Evolutionary conservation across 495 filamentous ascomycete species (phyloP).

Genomic region (Aspergillus biplanus): DNA sequence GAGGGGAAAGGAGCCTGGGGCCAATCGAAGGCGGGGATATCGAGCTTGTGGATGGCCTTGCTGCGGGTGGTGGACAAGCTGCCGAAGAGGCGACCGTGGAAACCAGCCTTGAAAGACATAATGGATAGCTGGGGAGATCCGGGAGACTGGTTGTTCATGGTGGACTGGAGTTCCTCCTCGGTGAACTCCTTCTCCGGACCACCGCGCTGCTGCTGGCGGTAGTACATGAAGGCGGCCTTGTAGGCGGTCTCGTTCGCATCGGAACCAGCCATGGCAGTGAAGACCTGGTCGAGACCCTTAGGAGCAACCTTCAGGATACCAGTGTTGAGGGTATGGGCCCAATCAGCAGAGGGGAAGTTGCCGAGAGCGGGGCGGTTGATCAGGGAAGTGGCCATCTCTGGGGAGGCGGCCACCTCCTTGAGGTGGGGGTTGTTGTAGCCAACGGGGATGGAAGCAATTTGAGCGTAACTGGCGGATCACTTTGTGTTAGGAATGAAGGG

Average conservation of each 20-base stretch:
- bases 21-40: conserved; percentile 99
- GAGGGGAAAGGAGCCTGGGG: conserved; percentile 90
- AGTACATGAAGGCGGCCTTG: conserved; percentile 99
- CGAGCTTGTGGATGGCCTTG: conserved; percentile 98
- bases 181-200: conserved; percentile 83
- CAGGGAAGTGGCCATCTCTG: conserved; percentile 79
- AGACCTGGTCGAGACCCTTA: conserved; percentile 91
- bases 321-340: conserved; percentile 82
- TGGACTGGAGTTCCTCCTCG: conserved; percentile 71
- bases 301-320: conserved; percentile 89
- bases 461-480: conserved; percentile 66
- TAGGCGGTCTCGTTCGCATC: conserved; percentile 99
- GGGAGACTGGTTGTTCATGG: conserved; percentile 85
- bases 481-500: conserved; percentile 3
- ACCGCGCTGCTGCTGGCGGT: conserved; percentile 84
- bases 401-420: conserved; percentile 66
- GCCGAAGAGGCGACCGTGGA: conserved; percentile 96
- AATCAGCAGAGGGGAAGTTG: conserved; percentile 93
- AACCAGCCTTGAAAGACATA: conserved; percentile 88
- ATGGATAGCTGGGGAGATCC: conserved; percentile 87
- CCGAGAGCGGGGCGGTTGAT: conserved; percentile 96
- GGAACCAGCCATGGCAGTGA: conserved; percentile 93
- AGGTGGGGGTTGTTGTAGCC: conserved; percentile 95
- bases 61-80: conserved; percentile 89
- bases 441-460: conserved; percentile 96